Evolutionary conservation across 768 basidiomycete species (phyloP), one percentile per base, ranked within the genome.

Genomic region (Butyriboletus loyo): DNA sequence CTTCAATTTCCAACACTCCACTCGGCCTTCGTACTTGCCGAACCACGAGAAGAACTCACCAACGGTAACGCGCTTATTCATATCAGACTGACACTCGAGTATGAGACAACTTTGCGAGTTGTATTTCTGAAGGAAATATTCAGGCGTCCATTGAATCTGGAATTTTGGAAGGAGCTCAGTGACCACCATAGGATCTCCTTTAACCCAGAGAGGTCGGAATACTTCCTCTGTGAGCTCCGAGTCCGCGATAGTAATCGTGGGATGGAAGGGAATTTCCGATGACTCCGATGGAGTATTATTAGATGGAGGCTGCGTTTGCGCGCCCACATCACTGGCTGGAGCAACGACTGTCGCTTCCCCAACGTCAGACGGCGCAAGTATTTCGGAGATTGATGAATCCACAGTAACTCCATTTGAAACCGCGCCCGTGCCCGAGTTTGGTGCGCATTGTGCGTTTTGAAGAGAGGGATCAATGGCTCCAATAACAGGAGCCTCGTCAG

Each of bases 11-110:
- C 83, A 77, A 49, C 80, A 85, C 28, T 80, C 77, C 21, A 61
- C 72, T 46, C 83, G 74, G 7, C 68, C 80, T 55, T 77, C 77
- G 49, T 86, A 85, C 45, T 79, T 74, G 51, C 91, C 91, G 66
- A 96, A 97, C 69, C 70, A 67, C 11, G 72, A 71, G 63, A 98
- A 97, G 72, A 97, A 98, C 49, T 87, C 80, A 7, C 75, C 78
- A 6, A 98, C 85, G 0, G 81, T 86, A 7, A 82, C 77, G 9
- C 77, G 72, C 56, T 77, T 79, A 61, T 81, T 87, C 45, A 67
- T 64, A 50, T 93, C 86, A 3, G 78, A 81, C 72, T 92, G 86
- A 62, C 92, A 96, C 66, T 96, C 89, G 15, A 92, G 76, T 51
- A 97, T 84, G 46, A 85, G 74, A 66, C 87, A 86, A 25, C 64